Evolutionary conservation across 192 early-diverging fungal genomes (phyloP).

Genomic region (Mortierella claussenii): DNA sequence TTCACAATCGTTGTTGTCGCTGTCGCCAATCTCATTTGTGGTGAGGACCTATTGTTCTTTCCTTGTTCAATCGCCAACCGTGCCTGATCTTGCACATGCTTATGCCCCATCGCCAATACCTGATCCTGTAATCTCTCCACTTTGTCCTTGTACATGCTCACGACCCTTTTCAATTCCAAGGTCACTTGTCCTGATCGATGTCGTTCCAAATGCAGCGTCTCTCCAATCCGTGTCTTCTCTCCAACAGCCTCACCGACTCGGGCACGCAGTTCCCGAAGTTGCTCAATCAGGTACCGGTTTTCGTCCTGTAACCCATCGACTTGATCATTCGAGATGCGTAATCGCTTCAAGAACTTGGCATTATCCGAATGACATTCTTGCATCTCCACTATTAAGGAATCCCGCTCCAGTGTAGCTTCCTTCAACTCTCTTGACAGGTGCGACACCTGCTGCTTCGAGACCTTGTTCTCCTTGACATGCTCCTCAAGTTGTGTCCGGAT

Average conservation of each 20-base stretch:
- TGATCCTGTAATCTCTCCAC: constrained; percentile 34
- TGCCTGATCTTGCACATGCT: constrained; percentile 27
- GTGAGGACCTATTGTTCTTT: no score
- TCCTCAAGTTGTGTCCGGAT: constrained; percentile 4
- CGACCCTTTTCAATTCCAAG: constrained; percentile 24
- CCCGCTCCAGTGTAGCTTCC: constrained; percentile 30
- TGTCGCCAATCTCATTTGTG: no score
- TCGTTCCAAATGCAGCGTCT: constrained; percentile 16
- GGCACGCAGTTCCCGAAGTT: constrained; percentile 26
- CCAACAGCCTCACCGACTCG: constrained; percentile 2
- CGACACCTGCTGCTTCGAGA: constrained; percentile 10
- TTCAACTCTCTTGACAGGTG: constrained; percentile 20
- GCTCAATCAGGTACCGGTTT: constrained; percentile 42
- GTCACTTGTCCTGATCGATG: constrained; percentile 14
- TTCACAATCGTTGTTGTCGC: background rate
- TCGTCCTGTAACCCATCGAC: constrained; percentile 31
- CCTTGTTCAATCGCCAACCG: constrained; percentile 17
- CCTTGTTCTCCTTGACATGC: background rate
- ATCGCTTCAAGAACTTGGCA: constrained; percentile 30
- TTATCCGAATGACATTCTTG: constrained; percentile 30
- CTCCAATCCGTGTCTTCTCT: constrained; percentile 1
- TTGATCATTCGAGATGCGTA: constrained; percentile 15
- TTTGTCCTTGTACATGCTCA: constrained; percentile 19
- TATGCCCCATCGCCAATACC: constrained; percentile 35
- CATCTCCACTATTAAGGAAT: constrained; percentile 42